These are phyloP conservation scores for Stereocaulon alpinum DNA, from an alignment of 495 filamentous ascomycete species.

Conservation along the genomic window DNA sequence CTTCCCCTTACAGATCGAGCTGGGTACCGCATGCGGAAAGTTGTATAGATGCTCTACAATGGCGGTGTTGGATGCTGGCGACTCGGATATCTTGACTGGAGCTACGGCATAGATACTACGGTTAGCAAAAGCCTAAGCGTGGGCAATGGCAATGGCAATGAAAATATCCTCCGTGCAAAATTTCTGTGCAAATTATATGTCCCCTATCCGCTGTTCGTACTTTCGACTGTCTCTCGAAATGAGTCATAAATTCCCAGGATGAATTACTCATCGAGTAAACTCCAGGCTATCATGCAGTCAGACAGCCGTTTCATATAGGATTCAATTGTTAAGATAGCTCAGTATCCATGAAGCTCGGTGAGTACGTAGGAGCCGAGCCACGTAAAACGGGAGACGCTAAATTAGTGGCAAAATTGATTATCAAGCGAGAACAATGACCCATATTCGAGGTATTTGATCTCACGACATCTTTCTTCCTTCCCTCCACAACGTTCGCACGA, in stretches of 20 bases:
- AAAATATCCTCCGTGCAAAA: neutral
- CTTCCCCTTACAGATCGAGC: conserved; percentile 63
- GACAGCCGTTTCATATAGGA: no score
- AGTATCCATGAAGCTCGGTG: neutral
- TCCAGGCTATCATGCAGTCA: no score
- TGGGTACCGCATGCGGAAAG: conserved; percentile 90
- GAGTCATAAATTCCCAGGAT: no score
- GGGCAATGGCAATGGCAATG: neutral
- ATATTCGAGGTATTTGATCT: neutral
- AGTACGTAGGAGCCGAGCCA: neutral
- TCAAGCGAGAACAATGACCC: conserved; percentile 15
- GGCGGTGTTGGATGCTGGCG: conserved; percentile 92
- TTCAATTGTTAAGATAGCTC: no score
- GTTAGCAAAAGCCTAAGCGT: conserved; percentile 17
- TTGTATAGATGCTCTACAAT: conserved; percentile 77
- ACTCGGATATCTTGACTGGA: conserved; percentile 87
- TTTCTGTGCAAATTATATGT: neutral
- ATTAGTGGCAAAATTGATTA: conserved; percentile 14
- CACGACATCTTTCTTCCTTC: neutral
- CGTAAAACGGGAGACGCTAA: neutral
- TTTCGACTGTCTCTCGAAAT: no score
- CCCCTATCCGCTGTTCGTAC: no score
- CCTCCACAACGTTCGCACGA: conserved; percentile 36
- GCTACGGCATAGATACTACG: conserved; percentile 42
- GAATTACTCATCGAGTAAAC: no score